Evolutionary conservation across 768 basidiomycete genomes (phyloP), one percentile per base, ranked within the genome.

Genomic region (Hirschioporus abietinus): DNA sequence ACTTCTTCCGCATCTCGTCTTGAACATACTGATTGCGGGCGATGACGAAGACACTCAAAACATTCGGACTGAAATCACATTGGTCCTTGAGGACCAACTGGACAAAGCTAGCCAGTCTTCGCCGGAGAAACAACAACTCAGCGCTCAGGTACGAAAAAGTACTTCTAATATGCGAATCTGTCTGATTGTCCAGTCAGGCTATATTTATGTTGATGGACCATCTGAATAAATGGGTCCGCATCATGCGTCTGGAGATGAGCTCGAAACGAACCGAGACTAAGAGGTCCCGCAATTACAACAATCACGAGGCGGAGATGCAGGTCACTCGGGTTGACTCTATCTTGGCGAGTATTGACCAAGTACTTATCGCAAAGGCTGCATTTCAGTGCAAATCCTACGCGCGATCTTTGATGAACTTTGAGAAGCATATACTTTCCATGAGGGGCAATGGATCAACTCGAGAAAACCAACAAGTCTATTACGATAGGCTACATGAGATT

Each of bases 201-300:
- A 87, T 98, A 24, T 99, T 99, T 75, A 90, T 90, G 79, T 83
- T 99, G 30, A 86, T 99, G 74, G 97, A 99, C 74, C 96, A 99
- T 73, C 81, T 99, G 12, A 96, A 90, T 77, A 90, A 88, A 71
- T 99, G 94, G 88, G 85, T 95, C 35, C 88, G 91, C 59, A 78
- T 87, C 15, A 83, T 88, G 30, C 88, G 93, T 20, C 89, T 91
- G 75, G 86, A 90, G 1, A 74, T 88, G 64, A 79, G 76, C 65
- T 72, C 76, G 68, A 83, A 82, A 77, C 85, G 83, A 70, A 72
- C 70, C 2, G 87, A 86, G 63, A 78, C 68, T 68, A 88, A 85
- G 72, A 82, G 87, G 59, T 70, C 79, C 20, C 80, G 86, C 66
- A 77, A 77, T 58, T 66, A 76, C 52, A 70, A 73, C 17, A 76